Evolutionary conservation across 441 rosid species (phyloP), one percentile per base, ranked within the genome.

Genomic region (Theobroma grandiflorum): DNA sequence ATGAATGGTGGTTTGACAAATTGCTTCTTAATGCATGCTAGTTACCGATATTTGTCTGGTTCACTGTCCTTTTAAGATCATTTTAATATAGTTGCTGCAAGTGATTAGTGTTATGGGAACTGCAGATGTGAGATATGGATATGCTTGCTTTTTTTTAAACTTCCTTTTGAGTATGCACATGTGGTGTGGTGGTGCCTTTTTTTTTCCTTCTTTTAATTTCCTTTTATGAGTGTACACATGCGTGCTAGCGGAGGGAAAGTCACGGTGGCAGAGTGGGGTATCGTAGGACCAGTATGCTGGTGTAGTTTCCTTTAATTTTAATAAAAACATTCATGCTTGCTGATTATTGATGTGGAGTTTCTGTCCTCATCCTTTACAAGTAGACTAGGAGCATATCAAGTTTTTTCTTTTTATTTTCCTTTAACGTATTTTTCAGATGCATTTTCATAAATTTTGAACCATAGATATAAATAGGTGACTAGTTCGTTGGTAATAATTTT

Each of bases 1-100:
- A 11, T 38, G 38, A 38, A 20, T 37, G 50, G 37, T 53, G 64
- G 62, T 65, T 53, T 47, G 49, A 50, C 22, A 7, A 68, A 2
- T 79, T 77, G 57, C 55, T 62, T 62, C 18, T 40, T 2, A 15
- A 74, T 73, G 63, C 37, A 26, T 59, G 33, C 16, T 59, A 14
- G 22, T 40, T 40, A 22, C 11, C 4, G 15, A 33, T 47, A 4
- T 72, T 64, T 85, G 77, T 77, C 53, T 38, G 69, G 59, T 66
- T 65, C 22, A 26, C 45, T 58, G 74, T 37, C 57, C 66, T 79
- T 76, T 58, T 59, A 42, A 53, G 64, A 75, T 42, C 78, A 73
- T 42, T 59, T 18, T 53, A 20, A 9, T 22, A 6, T 63, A 15
- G 18, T 63, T 63, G 40, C 40, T 26, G 18, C 68, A 1, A 35